Base-by-base conservation (phyloP, 768 basidiomycete genomes). In the Russula ochroleuca region DNA sequence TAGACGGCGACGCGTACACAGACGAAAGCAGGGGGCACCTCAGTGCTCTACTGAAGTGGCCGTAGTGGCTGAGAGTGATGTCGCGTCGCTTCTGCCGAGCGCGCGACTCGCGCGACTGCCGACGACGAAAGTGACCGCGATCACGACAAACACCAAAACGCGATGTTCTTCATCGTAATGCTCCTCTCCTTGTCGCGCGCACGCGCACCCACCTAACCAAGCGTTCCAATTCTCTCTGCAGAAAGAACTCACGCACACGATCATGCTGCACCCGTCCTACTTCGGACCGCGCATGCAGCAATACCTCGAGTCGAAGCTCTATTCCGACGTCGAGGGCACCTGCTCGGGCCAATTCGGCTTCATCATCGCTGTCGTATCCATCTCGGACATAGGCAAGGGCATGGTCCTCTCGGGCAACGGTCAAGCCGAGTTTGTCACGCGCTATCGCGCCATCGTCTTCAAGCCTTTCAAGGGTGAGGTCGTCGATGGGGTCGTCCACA, bases 401-500 rank as follows among this genome's bases (percentile, higher is more conserved):
- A 91, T 93, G 83, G 90, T 98, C 15, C 78, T 96, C 51, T 85
- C 88, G 60, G 92, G 93, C 9, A 94, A 88, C 38, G 96, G 94
- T 1, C 93, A 96, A 76, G 97, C 97, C 5, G 93, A 98, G 77
- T 99, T 99, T 75, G 83, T 92, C 67, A 93, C 94, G 23, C 81
- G 89, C 59, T 99, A 98, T 76, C 86, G 90, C 31, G 97, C 97
- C 7, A 94, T 99, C 68, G 96, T 99, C 21, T 98, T 97, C 83
- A 95, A 98, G 75, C 97, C 97, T n/a, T 98, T 98, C 83, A 97
- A 98, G 75, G 95, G 94, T 11, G 96, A 99, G 73, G 96, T 98
- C 5, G 91, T 99, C 19, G 97, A 99, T 73, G 96, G 94, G 0
- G 87, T 94, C 3, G 96, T 99, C 19, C 89, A 88, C 70, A 94